Evolutionary conservation across 106 monocot genomes (phyloP).

Genomic region (Platanthera guangdongensis): DNA sequence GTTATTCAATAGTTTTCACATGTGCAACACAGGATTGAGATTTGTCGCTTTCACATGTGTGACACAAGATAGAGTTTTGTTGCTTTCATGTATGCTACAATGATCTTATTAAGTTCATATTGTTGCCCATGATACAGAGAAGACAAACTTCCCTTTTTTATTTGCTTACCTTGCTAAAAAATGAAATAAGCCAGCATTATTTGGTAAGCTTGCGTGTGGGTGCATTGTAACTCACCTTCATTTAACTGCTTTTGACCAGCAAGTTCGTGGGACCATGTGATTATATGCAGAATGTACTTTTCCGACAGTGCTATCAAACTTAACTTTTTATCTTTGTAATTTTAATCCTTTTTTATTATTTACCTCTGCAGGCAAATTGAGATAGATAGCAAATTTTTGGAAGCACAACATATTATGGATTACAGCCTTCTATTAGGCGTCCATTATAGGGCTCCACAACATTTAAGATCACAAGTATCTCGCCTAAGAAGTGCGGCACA

Average conservation of each 20-base stretch:
- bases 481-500: slow-evolving; percentile 19
- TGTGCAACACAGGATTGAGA: no score
- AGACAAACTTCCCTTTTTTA: neutral
- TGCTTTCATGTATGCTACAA: neutral
- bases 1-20: no score
- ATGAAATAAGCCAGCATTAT: neutral
- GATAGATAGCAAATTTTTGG: slow-evolving; percentile 85
- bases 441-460: slow-evolving; percentile 87
- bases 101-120: neutral
- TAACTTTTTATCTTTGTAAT: neutral
- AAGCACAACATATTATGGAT: slow-evolving; percentile 83
- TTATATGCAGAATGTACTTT: neutral
- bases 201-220: neutral
- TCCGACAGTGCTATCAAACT: neutral
- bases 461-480: slow-evolving; percentile 32
- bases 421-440: slow-evolving; percentile 91
- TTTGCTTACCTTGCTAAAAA: neutral
- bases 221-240: neutral
- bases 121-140: neutral
- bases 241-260: neutral
- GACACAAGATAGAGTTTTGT: no score
- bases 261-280: neutral
- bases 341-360: neutral
- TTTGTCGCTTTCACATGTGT: no score
- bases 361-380: slow-evolving; percentile 72